phyloP scores from a whole-genome alignment of 2,329 filamentous ascomycete genomes.

The Aspergillus sp. region DNA sequence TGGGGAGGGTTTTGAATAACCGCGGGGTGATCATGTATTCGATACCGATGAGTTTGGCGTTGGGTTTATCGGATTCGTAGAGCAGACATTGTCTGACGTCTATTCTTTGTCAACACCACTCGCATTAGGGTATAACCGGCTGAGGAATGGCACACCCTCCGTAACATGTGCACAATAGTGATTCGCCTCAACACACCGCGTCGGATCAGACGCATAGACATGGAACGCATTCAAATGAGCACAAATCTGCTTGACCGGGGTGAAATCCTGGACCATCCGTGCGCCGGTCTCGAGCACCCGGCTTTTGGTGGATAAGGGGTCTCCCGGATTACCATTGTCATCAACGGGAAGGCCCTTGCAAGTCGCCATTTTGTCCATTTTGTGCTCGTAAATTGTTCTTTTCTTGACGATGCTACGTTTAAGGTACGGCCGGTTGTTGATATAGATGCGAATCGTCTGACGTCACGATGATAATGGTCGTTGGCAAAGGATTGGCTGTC shows the following conservation, averaged over 20 bases:
- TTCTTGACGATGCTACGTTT: background rate
- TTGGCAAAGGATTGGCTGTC: background rate
- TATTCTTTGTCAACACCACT: conserved; percentile 11
- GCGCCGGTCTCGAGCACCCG: conserved; percentile 34
- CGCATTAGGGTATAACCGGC: background rate
- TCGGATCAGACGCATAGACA: conserved; percentile 66
- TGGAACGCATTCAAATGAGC: conserved; percentile 85
- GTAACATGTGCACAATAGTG: conserved; percentile 79
- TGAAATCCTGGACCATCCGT: conserved; percentile 45
- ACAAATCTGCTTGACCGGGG: conserved; percentile 66
- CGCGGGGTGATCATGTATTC: conserved; percentile 78
- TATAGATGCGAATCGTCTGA: conserved; percentile 12
- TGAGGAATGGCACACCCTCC: conserved; percentile 36
- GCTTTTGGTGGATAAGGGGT: conserved; percentile 28
- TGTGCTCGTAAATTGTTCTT: background rate
- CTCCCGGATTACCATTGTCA: conserved; percentile 19
- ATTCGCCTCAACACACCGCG: conserved; percentile 66
- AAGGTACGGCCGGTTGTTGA: background rate
- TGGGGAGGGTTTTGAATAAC: conserved; percentile 59
- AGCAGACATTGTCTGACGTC: conserved; percentile 80
- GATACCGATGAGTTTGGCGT: conserved; percentile 70
- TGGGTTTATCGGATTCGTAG: conserved; percentile 63
- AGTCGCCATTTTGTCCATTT: conserved; percentile 5
- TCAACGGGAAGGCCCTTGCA: conserved; percentile 3
- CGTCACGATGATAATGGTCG: conserved; percentile 22